Evolutionary conservation across 2,329 filamentous ascomycete genomes (phyloP).

Genomic region (Leptodontidium sp.): DNA sequence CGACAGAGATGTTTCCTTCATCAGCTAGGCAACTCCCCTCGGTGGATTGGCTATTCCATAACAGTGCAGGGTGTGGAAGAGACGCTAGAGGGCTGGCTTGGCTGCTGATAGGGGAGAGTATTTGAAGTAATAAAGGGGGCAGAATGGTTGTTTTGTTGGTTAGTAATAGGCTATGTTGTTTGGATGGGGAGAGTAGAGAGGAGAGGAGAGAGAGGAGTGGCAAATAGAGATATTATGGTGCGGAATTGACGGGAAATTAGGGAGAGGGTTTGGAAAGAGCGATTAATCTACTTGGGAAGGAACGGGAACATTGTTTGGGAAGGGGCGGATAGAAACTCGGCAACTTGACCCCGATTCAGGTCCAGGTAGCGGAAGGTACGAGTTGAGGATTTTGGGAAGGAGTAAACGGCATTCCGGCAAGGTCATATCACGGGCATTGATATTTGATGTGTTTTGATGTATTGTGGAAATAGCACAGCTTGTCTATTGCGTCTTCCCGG

Average conservation of each 20-base stretch:
- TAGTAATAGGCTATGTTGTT: too few relatives aligned
- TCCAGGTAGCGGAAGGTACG: not conserved
- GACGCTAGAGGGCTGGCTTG: not conserved
- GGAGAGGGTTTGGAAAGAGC: not conserved
- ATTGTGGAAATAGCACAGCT: too few relatives aligned
- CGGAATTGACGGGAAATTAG: not conserved
- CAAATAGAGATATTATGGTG: not conserved
- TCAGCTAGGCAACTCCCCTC: not conserved
- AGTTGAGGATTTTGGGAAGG: not conserved
- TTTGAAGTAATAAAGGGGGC: not conserved
- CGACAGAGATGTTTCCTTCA: not conserved
- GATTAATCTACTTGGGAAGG: not conserved
- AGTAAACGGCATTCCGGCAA: not conserved
- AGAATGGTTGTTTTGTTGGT: not conserved
- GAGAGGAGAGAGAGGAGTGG: not conserved
- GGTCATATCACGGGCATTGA: too few relatives aligned
- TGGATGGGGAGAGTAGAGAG: not conserved
- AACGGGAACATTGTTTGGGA: too few relatives aligned
- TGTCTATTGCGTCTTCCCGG: too few relatives aligned
- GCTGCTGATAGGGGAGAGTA: slow-evolving; percentile 1
- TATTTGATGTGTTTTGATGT: too few relatives aligned
- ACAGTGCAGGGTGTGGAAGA: not conserved
- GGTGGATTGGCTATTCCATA: slow-evolving; percentile 2
- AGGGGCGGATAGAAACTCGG: not conserved
- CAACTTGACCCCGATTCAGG: not conserved